Base-by-base conservation (phyloP, 1,284 basidiomycete genomes). In the Wallemia hederae region DNA sequence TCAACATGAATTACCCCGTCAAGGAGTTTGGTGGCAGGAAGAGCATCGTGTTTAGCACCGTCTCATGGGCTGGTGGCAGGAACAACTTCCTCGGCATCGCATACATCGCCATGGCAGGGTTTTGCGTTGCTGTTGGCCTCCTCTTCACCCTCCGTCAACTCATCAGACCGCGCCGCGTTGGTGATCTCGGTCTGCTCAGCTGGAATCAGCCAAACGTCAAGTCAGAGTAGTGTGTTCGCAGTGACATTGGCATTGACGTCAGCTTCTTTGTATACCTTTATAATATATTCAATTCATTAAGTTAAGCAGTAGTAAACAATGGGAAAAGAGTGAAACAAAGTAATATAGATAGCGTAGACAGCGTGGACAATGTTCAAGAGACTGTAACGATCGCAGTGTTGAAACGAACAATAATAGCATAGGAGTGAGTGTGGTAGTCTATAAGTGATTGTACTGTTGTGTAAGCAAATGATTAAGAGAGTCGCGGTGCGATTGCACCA, bases 31-130 rank as follows among this genome's bases (percentile, higher is more conserved):
- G 81, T 62, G 94, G 94, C 55, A 97, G 91, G 14, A 99, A 99
- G 72, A 89, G 88, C 0, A 78, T 99, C 62, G 89, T 98, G 27
- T 85, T 99, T 65, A 90, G 88, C 59, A 98, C 92, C 0, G 87
- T 92, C 1, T 87, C 90, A 0, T 98, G 92, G 89, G 87, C 96
- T 67, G 94, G 94, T 24, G 94, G 94, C 27, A 90, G 92, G 73
- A 92, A 92, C 67, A 81, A 89, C 0, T 97, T 98, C 80, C 76
- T 99, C 25, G 94, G 94, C 7, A 90, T 90, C 81, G 85, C 90
- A 1, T 98, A 97, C 69, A 83, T 99, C 60, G 90, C 82, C 22
- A 81, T 89, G 0, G 83, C 90, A 0, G 80, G 77, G 11, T 74
- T 97, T 22, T 94, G 94, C 68, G 81, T 97, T 27, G 73, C 87